These are phyloP conservation scores for Talinum fruticosum DNA, from an alignment of 148 eudicot species.

Conservation along the genomic window DNA sequence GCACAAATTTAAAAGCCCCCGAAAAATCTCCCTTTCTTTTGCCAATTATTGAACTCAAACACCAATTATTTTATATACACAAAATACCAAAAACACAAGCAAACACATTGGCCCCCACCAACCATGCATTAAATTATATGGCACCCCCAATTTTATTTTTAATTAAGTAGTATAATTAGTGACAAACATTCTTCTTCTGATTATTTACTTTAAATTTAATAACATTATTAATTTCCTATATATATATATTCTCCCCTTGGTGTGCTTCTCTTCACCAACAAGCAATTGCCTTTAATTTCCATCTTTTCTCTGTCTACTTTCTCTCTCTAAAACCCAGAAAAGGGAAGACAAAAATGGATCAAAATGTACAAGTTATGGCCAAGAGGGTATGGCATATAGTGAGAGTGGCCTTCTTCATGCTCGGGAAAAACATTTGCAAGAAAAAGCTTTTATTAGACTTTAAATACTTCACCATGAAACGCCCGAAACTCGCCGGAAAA, in stretches of 20 bases:
- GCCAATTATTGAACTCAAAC: conserved; percentile 29
- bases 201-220: neutral
- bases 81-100: conserved; percentile 18
- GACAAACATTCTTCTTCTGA: neutral
- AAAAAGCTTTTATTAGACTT: conserved; percentile 50
- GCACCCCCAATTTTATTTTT: neutral
- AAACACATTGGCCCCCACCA: conserved; percentile 23
- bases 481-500: conserved; percentile 39
- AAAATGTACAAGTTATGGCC: conserved; percentile 43
- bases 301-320: neutral
- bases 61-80: conserved; percentile 17
- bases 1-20: conserved; percentile 17
- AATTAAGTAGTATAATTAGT: neutral
- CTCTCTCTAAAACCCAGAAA: neutral
- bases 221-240: neutral
- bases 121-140: conserved; percentile 1
- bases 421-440: conserved; percentile 58
- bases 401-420: conserved; percentile 48
- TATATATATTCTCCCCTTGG: neutral
- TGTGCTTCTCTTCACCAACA: neutral
- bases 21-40: neutral
- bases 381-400: conserved; percentile 50
- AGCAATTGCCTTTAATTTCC: neutral
- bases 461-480: conserved; percentile 51
- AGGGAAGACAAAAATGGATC: conserved; percentile 43